These are phyloP conservation scores for Eucalyptus erythrocorys DNA, from an alignment of 345 rosid genomes.

Conservation along the genomic window DNA sequence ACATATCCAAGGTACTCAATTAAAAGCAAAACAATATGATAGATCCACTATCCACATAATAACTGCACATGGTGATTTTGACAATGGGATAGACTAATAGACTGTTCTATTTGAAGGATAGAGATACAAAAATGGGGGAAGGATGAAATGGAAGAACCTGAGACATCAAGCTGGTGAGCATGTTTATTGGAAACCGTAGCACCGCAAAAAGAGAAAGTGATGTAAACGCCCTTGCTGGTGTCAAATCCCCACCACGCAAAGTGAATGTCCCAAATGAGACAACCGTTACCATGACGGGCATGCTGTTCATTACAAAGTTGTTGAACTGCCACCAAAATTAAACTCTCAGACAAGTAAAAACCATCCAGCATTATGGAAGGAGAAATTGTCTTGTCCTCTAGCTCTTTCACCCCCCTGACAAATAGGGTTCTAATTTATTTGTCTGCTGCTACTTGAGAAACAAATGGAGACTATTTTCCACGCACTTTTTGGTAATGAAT, in stretches of 20 bases:
- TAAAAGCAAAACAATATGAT: background rate
- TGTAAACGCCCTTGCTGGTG: constrained; percentile 94
- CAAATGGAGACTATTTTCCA: background rate
- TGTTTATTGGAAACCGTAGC: constrained; percentile 63
- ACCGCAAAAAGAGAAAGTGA: constrained; percentile 86
- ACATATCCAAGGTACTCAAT: background rate
- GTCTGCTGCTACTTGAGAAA: background rate
- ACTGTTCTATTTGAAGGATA: background rate
- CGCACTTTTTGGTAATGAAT: background rate
- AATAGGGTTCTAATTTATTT: background rate
- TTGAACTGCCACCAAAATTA: constrained; percentile 57
- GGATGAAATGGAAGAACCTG: constrained; percentile 36
- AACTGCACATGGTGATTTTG: background rate
- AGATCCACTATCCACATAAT: background rate
- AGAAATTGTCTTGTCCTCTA: background rate
- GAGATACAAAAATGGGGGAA: background rate
- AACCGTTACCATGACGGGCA: constrained; percentile 77
- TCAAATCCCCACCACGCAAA: constrained; percentile 82
- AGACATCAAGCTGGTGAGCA: constrained; percentile 79
- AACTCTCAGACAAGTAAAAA: background rate
- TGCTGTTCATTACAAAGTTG: constrained; percentile 73
- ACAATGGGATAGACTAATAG: background rate
- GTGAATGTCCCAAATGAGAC: constrained; percentile 85
- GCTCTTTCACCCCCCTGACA: background rate
- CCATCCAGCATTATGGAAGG: background rate